Percentiles rank a stretch among this genome's conserved stretches.
Evolutionary conservation across 2,329 filamentous ascomycete species (phyloP).

Genomic region (Moelleriella libera): DNA sequence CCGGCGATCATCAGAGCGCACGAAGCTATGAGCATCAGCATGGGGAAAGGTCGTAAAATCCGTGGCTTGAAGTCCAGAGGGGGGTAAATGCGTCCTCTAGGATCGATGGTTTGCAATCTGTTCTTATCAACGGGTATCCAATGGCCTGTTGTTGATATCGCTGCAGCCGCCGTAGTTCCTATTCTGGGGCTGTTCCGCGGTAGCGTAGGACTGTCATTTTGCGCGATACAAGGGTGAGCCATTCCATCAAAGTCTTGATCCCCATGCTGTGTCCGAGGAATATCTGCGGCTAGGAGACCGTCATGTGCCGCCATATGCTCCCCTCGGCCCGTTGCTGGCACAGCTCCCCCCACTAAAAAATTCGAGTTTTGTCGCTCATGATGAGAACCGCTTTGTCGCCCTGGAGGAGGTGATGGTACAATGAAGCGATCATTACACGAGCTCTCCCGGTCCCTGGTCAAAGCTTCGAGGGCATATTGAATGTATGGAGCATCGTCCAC

Average conservation of each 20-base stretch:
- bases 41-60: conserved; percentile 52
- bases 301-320: too few relatives aligned
- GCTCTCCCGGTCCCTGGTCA: conserved; percentile 61
- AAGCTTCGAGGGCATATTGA: conserved; percentile 75
- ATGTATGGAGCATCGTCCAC: conserved; percentile 80
- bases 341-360: not conserved
- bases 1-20: conserved; percentile 58
- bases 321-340: too few relatives aligned
- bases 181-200: not conserved
- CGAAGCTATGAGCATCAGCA: conserved; percentile 44
- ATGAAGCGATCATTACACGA: conserved; percentile 29
- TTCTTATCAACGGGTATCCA: conserved; percentile 21
- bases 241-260: too few relatives aligned
- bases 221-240: not conserved
- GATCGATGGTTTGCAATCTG: conserved; percentile 20
- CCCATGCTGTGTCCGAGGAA: too few relatives aligned
- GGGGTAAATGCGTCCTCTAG: conserved; percentile 23
- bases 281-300: too few relatives aligned
- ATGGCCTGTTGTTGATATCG: conserved; percentile 5
- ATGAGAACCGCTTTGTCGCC: conserved; percentile 7
- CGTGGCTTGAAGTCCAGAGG: conserved; percentile 56
- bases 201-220: not conserved
- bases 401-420: conserved; percentile 28
- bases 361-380: not conserved
- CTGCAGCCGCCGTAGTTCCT: not conserved